Evolutionary conservation across 305 asterid genomes (phyloP), one percentile per base, ranked within the genome.

Genomic region (Nicotiana rustica): DNA sequence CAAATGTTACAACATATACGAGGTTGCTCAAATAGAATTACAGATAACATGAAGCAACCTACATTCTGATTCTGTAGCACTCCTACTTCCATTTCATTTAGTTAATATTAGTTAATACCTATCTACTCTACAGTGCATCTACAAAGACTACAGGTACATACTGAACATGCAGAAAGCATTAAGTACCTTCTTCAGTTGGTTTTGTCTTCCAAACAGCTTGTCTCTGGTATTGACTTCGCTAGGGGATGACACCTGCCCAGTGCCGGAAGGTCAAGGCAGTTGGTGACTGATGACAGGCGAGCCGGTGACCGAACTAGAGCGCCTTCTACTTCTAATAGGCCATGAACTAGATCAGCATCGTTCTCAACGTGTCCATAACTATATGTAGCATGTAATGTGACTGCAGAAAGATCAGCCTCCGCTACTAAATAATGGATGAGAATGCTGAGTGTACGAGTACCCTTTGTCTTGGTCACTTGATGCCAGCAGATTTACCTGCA

Each of bases 401-500:
- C 31, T 57, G 81, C 47, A 44, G 17, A 65, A 35, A 55, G 21
- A 81, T 90, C 89, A 95, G 80, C 94, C 98, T 21, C 99, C 98
- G 88, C 89, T 91, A 15, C 97, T 91, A 65, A 83, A 79, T 33
- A 82, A 85, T 2, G 90, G 81, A 73, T 82, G 92, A 83, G 84
- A 81, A 19, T 66, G 89, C 67, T 65, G 93, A 85, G 86, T 31
- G 89, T 81, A 18, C 49, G 86, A 85, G 81, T 85, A 84, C 31
- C 84, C 85, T 85, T 88, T 92, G 44, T 89, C 95, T 69, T 81
- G 83, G 70, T 92, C 93, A 57, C 71, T 86, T 33, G 93, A 89
- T 25, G 90, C 90, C 88, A 93, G 47, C 86, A 95, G 94, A 89
- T 92, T 92, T 78, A 93, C 95, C 98, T 95, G 88, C 85, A 90